Evolutionary conservation across 225 moss, liverwort and hornwort species (phyloP).

Genomic region (Climacium dendroides): DNA sequence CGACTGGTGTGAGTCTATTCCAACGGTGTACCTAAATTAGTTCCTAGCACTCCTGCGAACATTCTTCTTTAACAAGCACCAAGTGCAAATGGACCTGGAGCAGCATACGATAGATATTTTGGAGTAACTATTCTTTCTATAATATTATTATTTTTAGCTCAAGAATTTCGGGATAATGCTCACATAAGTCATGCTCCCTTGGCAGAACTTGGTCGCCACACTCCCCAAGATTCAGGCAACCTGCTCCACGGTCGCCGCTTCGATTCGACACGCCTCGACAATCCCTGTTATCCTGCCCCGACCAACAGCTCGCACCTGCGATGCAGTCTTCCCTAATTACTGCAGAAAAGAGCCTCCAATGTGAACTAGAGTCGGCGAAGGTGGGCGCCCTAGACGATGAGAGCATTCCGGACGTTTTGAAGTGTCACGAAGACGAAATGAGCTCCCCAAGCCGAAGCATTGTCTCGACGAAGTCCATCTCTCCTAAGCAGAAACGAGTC

Average conservation of each 20-base stretch:
- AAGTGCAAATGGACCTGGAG: not conserved
- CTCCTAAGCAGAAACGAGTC: constrained; percentile 87
- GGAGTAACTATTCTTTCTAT: not conserved
- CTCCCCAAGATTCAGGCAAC: constrained; percentile 34
- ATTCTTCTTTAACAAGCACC: not conserved
- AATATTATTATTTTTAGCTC: not conserved
- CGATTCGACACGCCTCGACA: constrained; percentile 25
- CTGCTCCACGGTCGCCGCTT: constrained; percentile 25
- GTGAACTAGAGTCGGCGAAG: constrained; percentile 3
- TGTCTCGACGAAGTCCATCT: constrained; percentile 56
- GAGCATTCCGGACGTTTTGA: constrained; percentile 18
- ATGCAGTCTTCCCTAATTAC: not conserved
- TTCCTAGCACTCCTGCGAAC: not conserved
- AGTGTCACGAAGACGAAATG: constrained; percentile 29
- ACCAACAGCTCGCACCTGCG: not conserved
- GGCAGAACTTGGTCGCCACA: constrained; percentile 18
- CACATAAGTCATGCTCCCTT: not conserved
- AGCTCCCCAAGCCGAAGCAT: constrained; percentile 44
- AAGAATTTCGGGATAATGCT: not conserved
- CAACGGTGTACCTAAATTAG: not conserved
- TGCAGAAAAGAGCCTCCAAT: constrained; percentile 4
- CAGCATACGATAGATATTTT: not conserved
- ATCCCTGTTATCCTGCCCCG: not conserved
- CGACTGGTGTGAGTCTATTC: not conserved
- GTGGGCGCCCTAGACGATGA: not conserved